Evolutionary conservation across 768 basidiomycete species (phyloP).

Genomic region (Suillus clintonianus): DNA sequence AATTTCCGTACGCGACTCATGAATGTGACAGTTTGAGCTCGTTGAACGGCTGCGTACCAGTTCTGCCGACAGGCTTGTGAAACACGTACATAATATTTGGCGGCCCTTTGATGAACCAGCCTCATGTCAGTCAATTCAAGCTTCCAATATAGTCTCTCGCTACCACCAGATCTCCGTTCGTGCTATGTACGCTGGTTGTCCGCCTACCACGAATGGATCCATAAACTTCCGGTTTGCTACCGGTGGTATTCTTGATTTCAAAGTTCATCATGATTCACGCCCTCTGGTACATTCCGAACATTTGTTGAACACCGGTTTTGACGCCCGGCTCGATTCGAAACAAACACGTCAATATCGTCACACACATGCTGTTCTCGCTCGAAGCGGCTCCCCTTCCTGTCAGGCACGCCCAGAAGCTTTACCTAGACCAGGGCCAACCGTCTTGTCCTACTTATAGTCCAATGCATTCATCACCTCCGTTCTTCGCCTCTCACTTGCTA

Average conservation of each 20-base stretch:
- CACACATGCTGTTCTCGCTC: constrained; percentile 8
- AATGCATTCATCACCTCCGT: neutral
- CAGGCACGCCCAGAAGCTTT: constrained; percentile 16
- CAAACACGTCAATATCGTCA: neutral
- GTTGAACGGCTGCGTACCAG: too few species aligned
- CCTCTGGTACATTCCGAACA: neutral
- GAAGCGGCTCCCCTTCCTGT: constrained; percentile 4
- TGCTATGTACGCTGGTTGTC: neutral
- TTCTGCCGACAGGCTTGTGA: too few species aligned
- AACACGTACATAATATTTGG: neutral
- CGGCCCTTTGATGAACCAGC: neutral
- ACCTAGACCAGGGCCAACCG: neutral
- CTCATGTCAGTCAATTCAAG: neutral
- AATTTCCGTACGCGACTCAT: neutral
- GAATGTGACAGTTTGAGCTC: too few species aligned
- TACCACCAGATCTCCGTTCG: neutral
- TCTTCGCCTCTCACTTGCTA: constrained; percentile 3
- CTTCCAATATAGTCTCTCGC: neutral
- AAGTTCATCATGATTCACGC: neutral
- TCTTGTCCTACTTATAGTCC: constrained; percentile 19
- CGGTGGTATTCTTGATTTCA: neutral
- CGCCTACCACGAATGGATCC: neutral
- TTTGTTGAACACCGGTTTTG: neutral
- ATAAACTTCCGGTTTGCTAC: neutral
- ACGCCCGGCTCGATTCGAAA: constrained; percentile 3